A percentile compares a stretch with the other conserved stretches of the same genome.
Evolutionary conservation across 116 monocot species (phyloP).

Genomic region (Trichopus zeylanicus): DNA sequence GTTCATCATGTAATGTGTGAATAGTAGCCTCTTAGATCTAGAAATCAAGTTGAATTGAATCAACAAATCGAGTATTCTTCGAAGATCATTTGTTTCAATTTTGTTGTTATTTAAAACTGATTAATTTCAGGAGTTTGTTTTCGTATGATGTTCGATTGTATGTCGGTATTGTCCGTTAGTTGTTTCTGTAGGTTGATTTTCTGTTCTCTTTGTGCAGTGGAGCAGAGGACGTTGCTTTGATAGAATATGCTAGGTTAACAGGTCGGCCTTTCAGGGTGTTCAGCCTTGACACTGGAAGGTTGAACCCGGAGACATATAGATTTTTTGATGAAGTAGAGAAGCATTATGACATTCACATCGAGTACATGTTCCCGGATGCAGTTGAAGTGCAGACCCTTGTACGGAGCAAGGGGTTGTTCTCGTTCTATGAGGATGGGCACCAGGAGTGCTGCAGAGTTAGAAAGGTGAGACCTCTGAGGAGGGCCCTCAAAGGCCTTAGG

Average conservation of each 20-base stretch:
- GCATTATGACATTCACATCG: conserved; percentile 80
- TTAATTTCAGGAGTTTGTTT: neutral
- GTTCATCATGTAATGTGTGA: no score
- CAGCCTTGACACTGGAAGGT: conserved; percentile 75
- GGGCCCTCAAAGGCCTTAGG: conserved; percentile 73
- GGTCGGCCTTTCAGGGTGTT: conserved; percentile 92
- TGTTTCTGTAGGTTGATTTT: neutral
- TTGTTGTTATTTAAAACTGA: neutral
- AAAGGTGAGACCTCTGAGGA: conserved; percentile 74
- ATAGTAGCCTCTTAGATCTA: no score
- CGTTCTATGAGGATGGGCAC: conserved; percentile 97
- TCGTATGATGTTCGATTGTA: neutral
- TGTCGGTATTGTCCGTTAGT: neutral
- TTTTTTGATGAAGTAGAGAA: conserved; percentile 77
- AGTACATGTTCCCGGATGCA: conserved; percentile 94
- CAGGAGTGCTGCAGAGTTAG: conserved; percentile 92
- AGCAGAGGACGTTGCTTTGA: conserved; percentile 93
- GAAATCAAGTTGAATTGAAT: no score
- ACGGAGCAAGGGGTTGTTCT: conserved; percentile 86
- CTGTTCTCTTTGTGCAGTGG: conserved; percentile 45
- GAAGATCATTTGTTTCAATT: no score
- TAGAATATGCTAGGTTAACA: conserved; percentile 79
- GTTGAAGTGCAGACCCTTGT: conserved; percentile 87
- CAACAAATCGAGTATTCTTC: no score
- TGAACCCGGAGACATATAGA: conserved; percentile 79